phyloP scores from a whole-genome alignment of 371 early-diverging fungal genomes.

The Mortierella sp. region DNA sequence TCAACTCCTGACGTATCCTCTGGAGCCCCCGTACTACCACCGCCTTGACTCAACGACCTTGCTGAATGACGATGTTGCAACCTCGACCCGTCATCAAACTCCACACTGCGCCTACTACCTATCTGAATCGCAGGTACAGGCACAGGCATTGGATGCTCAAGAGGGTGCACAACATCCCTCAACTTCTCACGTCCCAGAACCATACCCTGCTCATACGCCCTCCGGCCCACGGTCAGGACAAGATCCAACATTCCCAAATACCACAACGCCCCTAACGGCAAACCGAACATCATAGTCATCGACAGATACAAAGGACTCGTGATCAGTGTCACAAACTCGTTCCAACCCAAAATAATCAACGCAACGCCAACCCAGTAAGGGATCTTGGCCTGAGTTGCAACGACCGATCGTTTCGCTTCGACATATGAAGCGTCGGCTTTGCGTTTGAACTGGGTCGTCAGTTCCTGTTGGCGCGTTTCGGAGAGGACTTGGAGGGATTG shows the following conservation, averaged over 20 bases:
- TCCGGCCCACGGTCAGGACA: constrained; percentile 63
- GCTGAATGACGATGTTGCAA: constrained; percentile 39
- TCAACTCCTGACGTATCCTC: constrained; percentile 17
- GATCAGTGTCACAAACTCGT: constrained; percentile 89
- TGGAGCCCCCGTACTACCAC: constrained; percentile 6
- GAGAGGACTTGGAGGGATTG: constrained; percentile 75
- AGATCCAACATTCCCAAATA: constrained; percentile 79
- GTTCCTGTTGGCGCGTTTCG: constrained; percentile 79
- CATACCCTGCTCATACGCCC: constrained; percentile 46
- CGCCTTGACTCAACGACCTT: constrained; percentile 3
- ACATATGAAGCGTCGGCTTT: constrained; percentile 93
- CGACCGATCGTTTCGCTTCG: constrained; percentile 96
- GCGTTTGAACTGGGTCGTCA: constrained; percentile 85
- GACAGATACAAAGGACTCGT: constrained; percentile 87
- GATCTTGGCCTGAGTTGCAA: constrained; percentile 87
- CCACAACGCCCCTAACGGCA: constrained; percentile 68
- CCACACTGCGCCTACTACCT: not conserved
- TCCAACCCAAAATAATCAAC: constrained; percentile 92
- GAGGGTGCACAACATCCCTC: constrained; percentile 40
- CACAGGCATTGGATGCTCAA: constrained; percentile 14
- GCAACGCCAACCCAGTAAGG: constrained; percentile 91
- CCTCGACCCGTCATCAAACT: not conserved
- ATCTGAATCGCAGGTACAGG: not conserved
- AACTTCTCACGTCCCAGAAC: constrained; percentile 43
- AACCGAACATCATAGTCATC: constrained; percentile 69